A percentile compares a stretch with the other conserved stretches of the same genome.
These are phyloP conservation scores for Kodamaea alishanica DNA, from an alignment of 1,139 yeast species.

Conservation along the genomic window DNA sequence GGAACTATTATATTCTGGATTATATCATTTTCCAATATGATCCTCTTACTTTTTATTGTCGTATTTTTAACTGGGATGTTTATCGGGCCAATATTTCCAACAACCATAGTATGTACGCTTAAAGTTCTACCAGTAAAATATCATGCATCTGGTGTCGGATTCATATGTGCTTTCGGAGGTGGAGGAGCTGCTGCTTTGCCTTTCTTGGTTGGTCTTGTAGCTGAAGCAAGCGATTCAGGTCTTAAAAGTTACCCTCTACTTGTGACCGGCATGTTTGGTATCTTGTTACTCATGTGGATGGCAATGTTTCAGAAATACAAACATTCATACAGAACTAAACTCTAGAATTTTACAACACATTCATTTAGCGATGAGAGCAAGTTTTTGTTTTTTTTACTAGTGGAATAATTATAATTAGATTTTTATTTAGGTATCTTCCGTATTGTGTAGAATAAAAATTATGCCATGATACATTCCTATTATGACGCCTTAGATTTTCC, in stretches of 20 bases:
- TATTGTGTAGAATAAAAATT: too few species aligned
- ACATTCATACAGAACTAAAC: slow-evolving; percentile 4
- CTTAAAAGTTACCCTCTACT: slow-evolving; percentile 34
- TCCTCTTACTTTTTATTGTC: slow-evolving; percentile 26
- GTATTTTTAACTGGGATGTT: slow-evolving; percentile 61
- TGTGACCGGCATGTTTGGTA: slow-evolving; percentile 23
- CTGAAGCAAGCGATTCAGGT: slow-evolving; percentile 35
- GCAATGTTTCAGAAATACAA: slow-evolving; percentile 19
- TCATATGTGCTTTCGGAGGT: slow-evolving; percentile 70
- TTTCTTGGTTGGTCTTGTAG: slow-evolving; percentile 53
- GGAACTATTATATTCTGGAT: slow-evolving; percentile 34
- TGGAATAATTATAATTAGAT: background rate
- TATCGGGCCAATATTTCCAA: slow-evolving; percentile 81
- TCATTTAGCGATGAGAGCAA: background rate
- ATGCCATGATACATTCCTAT: background rate
- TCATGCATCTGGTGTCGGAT: slow-evolving; percentile 70
- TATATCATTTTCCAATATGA: slow-evolving; percentile 18
- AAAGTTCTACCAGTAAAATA: slow-evolving; percentile 57
- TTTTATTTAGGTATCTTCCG: background rate
- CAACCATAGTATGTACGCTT: slow-evolving; percentile 63
- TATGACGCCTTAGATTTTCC: slow-evolving; percentile 11
- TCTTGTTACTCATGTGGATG: slow-evolving; percentile 29
- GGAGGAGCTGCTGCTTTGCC: slow-evolving; percentile 78
- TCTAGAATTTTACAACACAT: background rate
- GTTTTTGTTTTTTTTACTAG: background rate